Evolutionary conservation across 352 stramenopile genomes (phyloP).

Genomic region (Plasmopara halstedii): DNA sequence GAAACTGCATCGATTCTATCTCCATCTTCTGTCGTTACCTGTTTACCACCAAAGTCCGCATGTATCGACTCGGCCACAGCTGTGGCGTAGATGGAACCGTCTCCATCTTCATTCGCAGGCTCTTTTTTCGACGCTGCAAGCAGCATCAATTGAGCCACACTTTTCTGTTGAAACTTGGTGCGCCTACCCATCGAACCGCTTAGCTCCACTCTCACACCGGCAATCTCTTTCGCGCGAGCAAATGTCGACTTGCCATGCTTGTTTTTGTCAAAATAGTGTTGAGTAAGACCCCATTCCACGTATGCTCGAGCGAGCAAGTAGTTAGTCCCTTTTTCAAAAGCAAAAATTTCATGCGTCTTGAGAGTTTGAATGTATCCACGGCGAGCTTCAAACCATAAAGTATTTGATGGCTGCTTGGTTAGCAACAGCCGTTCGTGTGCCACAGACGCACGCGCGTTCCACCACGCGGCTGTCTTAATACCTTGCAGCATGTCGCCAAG

Average conservation of each 20-base stretch:
- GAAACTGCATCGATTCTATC: background rate
- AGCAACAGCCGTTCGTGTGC: conserved; percentile 64
- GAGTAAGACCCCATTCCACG: conserved; percentile 91
- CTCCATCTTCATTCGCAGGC: conserved; percentile 20
- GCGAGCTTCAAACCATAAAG: conserved; percentile 67
- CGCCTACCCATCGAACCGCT: conserved; percentile 90
- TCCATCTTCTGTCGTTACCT: conserved; percentile 15
- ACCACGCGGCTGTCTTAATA: conserved; percentile 54
- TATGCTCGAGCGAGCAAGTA: conserved; percentile 67
- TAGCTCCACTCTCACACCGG: conserved; percentile 80
- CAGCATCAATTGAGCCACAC: conserved; percentile 85
- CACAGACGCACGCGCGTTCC: conserved; percentile 65
- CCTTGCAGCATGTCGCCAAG: conserved; percentile 24
- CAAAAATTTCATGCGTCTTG: conserved; percentile 29
- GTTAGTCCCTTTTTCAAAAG: conserved; percentile 27
- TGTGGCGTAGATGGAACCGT: conserved; percentile 44
- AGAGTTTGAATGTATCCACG: conserved; percentile 50
- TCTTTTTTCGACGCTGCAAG: conserved; percentile 57
- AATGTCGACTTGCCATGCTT: conserved; percentile 89
- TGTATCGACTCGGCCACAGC: conserved; percentile 53
- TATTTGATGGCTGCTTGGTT: conserved; percentile 55
- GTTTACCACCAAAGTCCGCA: conserved; percentile 57
- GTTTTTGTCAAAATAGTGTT: conserved; percentile 89
- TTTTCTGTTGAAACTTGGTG: conserved; percentile 93
- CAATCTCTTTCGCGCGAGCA: conserved; percentile 71